Percentiles rank a stretch among this genome's conserved stretches.
Evolutionary conservation across 306 rosid species (phyloP).

Genomic region (Vigna nakashimae): DNA sequence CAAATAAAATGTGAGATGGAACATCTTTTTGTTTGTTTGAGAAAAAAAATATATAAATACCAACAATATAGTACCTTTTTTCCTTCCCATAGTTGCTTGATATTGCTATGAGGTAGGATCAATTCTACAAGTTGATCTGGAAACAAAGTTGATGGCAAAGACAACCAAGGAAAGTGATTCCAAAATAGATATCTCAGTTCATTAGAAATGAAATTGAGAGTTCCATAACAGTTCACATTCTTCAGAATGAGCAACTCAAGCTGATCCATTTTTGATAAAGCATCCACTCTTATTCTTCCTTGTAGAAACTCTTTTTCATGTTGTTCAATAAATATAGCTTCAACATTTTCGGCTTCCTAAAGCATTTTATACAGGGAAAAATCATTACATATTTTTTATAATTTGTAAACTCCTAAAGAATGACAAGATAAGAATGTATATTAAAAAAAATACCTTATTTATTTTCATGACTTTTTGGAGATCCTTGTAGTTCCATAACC

Average conservation of each 20-base stretch:
- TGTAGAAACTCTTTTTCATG: not conserved
- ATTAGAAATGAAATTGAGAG: not conserved
- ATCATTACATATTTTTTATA: not conserved
- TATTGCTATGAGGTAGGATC: not conserved
- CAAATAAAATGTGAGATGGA: not conserved
- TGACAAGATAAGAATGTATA: not conserved
- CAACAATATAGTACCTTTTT: not conserved
- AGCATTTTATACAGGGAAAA: not conserved
- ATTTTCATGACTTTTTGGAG: not conserved
- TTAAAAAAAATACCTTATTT: not conserved
- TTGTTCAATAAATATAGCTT: not conserved
- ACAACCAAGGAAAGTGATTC: not conserved
- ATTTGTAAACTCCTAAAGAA: not conserved
- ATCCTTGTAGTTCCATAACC: conserved; percentile 12
- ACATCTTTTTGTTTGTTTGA: not conserved
- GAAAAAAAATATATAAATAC: not conserved
- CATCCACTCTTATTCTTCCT: not conserved
- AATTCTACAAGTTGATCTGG: not conserved
- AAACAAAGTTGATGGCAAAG: conserved; percentile 23
- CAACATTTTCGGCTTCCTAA: not conserved
- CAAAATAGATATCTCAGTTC: not conserved
- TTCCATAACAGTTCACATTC: not conserved
- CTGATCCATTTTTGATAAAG: not conserved
- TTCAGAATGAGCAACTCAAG: not conserved
- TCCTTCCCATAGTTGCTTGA: conserved; percentile 27